A percentile compares a stretch with the other conserved stretches of the same genome.
These are phyloP conservation scores for Fagopyrum homotropicum DNA, from an alignment of 148 eudicot species.

Conservation along the genomic window DNA sequence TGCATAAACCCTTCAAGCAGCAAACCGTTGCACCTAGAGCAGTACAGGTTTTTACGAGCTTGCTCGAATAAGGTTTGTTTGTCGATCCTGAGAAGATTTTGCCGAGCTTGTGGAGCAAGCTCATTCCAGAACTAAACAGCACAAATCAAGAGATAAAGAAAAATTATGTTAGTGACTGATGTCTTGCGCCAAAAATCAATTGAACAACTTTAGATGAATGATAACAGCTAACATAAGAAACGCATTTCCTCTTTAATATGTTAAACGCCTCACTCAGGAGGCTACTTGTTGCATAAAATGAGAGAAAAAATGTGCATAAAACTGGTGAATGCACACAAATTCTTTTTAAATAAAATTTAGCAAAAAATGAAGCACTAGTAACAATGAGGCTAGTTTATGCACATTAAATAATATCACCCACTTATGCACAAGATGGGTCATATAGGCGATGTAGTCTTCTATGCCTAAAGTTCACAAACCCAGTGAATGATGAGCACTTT, in stretches of 20 bases:
- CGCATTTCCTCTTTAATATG: neutral
- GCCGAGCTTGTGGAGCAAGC: slow-evolving; percentile 69
- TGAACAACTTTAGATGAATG: neutral
- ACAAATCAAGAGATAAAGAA: neutral
- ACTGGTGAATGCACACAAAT: neutral
- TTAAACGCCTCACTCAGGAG: neutral
- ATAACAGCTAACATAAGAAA: neutral
- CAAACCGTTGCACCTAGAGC: slow-evolving; percentile 94
- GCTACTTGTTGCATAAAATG: neutral
- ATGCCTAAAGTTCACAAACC: neutral
- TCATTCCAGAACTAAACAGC: slow-evolving; percentile 72
- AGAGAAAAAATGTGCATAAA: neutral
- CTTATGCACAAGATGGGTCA: neutral
- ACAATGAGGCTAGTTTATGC: neutral
- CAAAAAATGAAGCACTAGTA: neutral
- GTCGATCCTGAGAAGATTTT: slow-evolving; percentile 70
- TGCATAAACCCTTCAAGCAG: slow-evolving; percentile 89
- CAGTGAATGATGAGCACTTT: slow-evolving; percentile 3
- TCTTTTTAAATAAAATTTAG: neutral
- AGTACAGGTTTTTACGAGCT: slow-evolving; percentile 95
- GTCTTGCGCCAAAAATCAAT: neutral
- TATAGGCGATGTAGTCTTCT: neutral
- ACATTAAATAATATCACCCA: neutral
- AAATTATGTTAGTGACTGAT: neutral
- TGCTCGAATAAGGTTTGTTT: slow-evolving; percentile 87